Conservation (phyloP, 2,329 filamentous ascomycete species). For the Kalmusia sp. region DNA sequence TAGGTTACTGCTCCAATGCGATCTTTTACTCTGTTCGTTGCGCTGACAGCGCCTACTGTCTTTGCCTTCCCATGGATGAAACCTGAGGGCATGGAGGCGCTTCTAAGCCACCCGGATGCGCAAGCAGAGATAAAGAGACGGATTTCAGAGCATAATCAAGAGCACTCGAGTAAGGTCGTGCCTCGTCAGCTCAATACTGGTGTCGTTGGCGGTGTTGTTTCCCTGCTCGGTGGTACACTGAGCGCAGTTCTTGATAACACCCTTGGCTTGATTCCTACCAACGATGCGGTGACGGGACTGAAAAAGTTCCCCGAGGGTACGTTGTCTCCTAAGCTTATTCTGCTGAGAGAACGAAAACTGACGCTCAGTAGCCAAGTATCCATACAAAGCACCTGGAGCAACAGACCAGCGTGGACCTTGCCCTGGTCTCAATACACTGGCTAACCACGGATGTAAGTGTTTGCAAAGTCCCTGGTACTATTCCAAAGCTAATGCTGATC, state of each 20-base stretch:
- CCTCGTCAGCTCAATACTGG: slow-evolving; percentile 15
- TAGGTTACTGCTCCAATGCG: slow-evolving; percentile 11
- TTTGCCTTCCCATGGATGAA: slow-evolving; percentile 24
- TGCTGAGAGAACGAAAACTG: neutral
- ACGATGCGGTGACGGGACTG: slow-evolving; percentile 20
- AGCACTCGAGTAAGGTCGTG: neutral
- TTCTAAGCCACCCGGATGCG: slow-evolving; percentile 24
- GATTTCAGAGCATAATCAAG: slow-evolving; percentile 10
- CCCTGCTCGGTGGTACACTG: slow-evolving; percentile 15
- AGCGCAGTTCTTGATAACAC: slow-evolving; percentile 18
- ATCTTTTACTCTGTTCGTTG: slow-evolving; percentile 7
- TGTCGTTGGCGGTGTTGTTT: slow-evolving; percentile 13
- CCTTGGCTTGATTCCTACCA: slow-evolving; percentile 22
- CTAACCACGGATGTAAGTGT: slow-evolving; percentile 37
- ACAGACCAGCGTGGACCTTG: slow-evolving; percentile 52
- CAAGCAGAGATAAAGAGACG: slow-evolving; percentile 15
- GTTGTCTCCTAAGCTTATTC: neutral
- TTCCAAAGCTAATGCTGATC: slow-evolving; percentile 30
- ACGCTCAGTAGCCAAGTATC: slow-evolving; percentile 26
- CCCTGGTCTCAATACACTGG: slow-evolving; percentile 48
- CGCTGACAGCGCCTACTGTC: slow-evolving; percentile 11
- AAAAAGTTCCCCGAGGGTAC: slow-evolving; percentile 26
- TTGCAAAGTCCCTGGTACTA: slow-evolving; percentile 17
- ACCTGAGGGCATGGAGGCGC: slow-evolving; percentile 21
- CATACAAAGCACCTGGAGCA: slow-evolving; percentile 44